These are phyloP conservation scores for Aphanocladium album DNA, from an alignment of 2,329 filamentous ascomycete species.

Conservation along the genomic window DNA sequence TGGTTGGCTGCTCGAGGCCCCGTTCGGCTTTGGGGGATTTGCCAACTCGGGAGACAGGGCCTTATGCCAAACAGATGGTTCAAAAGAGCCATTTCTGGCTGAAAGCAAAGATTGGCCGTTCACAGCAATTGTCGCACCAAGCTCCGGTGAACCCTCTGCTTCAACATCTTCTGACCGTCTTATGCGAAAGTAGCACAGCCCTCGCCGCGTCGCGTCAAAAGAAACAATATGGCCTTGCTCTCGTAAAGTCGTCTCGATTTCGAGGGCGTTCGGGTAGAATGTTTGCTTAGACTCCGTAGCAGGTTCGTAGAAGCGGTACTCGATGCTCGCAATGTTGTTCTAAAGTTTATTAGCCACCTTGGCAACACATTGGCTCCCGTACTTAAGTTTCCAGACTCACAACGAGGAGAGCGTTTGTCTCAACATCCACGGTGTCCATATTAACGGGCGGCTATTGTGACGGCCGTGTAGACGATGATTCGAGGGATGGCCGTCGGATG, in stretches of 20 bases:
- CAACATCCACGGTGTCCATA: slow-evolving; percentile 60
- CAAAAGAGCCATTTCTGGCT: neutral
- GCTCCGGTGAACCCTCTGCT: slow-evolving; percentile 16
- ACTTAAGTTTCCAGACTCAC: slow-evolving; percentile 34
- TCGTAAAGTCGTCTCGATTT: slow-evolving; percentile 47
- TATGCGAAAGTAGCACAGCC: slow-evolving; percentile 52
- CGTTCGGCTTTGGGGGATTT: neutral
- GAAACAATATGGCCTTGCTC: slow-evolving; percentile 49
- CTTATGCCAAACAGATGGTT: slow-evolving; percentile 7
- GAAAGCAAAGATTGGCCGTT: neutral
- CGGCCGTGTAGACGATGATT: neutral
- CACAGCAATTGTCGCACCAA: slow-evolving; percentile 2
- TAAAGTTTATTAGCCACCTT: slow-evolving; percentile 25
- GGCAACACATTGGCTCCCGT: neutral
- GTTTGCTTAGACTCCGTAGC: slow-evolving; percentile 37
- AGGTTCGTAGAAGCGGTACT: slow-evolving; percentile 52
- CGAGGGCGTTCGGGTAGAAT: slow-evolving; percentile 42
- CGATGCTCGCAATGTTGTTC: slow-evolving; percentile 53
- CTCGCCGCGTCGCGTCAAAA: slow-evolving; percentile 45
- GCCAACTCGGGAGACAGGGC: neutral
- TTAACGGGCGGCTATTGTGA: slow-evolving; percentile 24
- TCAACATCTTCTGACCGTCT: slow-evolving; percentile 35
- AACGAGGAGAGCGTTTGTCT: slow-evolving; percentile 56
- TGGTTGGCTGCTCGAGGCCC: neutral
- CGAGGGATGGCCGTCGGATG: neutral